phyloP scores from a whole-genome alignment of 2,329 filamentous ascomycete genomes.

The Periconia sp. region DNA sequence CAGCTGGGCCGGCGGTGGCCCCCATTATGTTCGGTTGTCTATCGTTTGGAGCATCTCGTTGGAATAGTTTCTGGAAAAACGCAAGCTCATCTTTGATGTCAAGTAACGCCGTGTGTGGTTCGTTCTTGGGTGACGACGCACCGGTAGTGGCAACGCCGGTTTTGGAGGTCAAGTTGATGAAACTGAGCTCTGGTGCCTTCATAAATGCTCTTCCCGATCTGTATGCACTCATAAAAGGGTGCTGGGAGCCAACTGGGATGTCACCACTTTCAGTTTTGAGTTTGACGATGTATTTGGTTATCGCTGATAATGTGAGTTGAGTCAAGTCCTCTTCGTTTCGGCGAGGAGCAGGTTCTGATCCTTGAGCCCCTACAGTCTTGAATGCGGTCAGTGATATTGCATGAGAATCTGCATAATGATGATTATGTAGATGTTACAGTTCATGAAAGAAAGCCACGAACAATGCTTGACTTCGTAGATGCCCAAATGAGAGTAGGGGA shows the following conservation, averaged over 20 bases:
- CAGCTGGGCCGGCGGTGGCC: no score
- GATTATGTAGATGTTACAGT: no score
- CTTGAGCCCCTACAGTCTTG: not conserved
- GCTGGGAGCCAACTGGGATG: not conserved
- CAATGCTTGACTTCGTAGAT: not conserved
- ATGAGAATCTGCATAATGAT: no score
- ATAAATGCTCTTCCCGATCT: not conserved
- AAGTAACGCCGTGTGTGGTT: not conserved
- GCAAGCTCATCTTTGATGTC: not conserved
- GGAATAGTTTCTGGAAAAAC: not conserved
- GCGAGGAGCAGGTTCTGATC: not conserved
- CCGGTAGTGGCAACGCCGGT: not conserved
- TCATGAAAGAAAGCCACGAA: not conserved
- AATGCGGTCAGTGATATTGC: no score
- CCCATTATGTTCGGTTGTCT: not conserved
- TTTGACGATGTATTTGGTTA: not conserved
- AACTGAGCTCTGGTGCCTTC: not conserved
- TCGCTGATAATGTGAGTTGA: constrained; percentile 1
- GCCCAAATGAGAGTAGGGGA: no score
- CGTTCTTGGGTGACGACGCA: not conserved
- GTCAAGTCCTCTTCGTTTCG: not conserved
- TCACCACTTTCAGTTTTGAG: not conserved
- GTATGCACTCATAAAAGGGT: constrained; percentile 1
- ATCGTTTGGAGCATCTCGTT: not conserved
- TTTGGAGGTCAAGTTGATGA: not conserved